These are phyloP conservation scores for Cyclotella baltica DNA, from an alignment of 108 stramenopile species.

Conservation along the genomic window DNA sequence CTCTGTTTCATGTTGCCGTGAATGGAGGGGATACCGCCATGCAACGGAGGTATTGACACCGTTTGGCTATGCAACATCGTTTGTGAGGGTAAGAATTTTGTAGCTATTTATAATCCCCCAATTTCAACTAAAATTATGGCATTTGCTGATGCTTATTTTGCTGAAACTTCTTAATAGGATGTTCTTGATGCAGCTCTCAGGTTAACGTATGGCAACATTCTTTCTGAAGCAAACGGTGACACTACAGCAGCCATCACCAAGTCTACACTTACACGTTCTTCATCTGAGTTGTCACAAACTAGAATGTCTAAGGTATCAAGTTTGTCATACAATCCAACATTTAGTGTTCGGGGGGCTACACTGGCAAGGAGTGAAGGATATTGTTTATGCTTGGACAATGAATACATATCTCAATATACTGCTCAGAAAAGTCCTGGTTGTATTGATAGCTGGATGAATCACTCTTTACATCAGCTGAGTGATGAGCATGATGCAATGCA, in stretches of 20 bases:
- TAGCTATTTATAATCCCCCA: neutral
- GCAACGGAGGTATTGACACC: constrained; percentile 71
- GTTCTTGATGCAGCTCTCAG: constrained; percentile 34
- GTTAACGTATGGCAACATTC: neutral
- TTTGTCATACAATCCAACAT: constrained; percentile 53
- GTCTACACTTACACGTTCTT: constrained; percentile 2
- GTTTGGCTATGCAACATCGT: constrained; percentile 70
- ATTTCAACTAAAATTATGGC: neutral
- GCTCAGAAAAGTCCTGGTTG: constrained; percentile 2
- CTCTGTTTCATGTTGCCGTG: constrained; percentile 44
- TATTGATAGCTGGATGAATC: constrained; percentile 38
- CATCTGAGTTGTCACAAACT: constrained; percentile 9
- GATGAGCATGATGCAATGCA: neutral
- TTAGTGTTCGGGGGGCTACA: constrained; percentile 79
- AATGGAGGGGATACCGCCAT: constrained; percentile 76
- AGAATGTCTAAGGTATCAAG: constrained; percentile 16
- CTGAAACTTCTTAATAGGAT: neutral
- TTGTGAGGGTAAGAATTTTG: constrained; percentile 59
- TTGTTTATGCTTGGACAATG: constrained; percentile 71
- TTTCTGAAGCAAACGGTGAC: neutral
- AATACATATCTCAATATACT: constrained; percentile 28
- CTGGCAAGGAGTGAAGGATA: constrained; percentile 83
- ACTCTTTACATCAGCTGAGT: neutral
- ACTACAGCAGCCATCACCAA: neutral
- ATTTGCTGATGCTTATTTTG: neutral